Evolutionary conservation across 495 filamentous ascomycete species (phyloP).

Genomic region (Collariella sp.): DNA sequence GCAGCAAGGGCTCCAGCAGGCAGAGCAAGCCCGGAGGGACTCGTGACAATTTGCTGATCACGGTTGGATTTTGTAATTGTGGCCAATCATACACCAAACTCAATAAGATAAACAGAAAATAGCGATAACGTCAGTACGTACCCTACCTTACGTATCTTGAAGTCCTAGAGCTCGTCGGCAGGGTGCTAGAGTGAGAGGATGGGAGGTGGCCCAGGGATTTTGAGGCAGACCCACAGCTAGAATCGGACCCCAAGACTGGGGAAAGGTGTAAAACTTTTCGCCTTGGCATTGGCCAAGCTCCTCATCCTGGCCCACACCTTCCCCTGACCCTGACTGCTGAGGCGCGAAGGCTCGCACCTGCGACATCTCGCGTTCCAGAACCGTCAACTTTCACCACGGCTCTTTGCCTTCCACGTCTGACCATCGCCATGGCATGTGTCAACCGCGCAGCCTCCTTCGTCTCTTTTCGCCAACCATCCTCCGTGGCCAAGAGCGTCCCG

Average conservation of each 20-base stretch:
- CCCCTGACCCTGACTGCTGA: slow-evolving; percentile 21
- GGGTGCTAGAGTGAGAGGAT: too few relatives aligned
- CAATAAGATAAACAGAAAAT: too few relatives aligned
- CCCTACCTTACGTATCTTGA: not conserved
- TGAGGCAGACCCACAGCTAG: too few relatives aligned
- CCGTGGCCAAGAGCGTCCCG: slow-evolving; percentile 12
- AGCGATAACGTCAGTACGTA: too few relatives aligned
- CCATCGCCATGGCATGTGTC: slow-evolving; percentile 19
- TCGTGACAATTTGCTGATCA: not conserved
- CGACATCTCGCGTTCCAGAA: slow-evolving; percentile 27
- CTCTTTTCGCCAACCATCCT: not conserved
- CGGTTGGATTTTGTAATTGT: too few relatives aligned
- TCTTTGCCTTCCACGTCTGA: slow-evolving; percentile 24
- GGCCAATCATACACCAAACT: too few relatives aligned
- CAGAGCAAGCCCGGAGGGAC: not conserved
- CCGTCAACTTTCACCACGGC: slow-evolving; percentile 17
- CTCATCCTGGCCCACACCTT: not conserved
- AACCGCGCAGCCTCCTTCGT: slow-evolving; percentile 7
- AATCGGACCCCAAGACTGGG: too few relatives aligned
- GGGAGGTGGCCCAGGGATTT: too few relatives aligned
- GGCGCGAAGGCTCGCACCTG: slow-evolving; percentile 21
- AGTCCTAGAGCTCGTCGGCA: too few relatives aligned
- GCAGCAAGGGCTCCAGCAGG: slow-evolving; percentile 42
- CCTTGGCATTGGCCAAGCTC: not conserved
- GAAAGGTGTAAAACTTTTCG: not conserved